Percentiles rank a stretch among this genome's conserved stretches.
phyloP scores from a whole-genome alignment of 371 early-diverging fungal species.

The Nematocida ironsii region DNA sequence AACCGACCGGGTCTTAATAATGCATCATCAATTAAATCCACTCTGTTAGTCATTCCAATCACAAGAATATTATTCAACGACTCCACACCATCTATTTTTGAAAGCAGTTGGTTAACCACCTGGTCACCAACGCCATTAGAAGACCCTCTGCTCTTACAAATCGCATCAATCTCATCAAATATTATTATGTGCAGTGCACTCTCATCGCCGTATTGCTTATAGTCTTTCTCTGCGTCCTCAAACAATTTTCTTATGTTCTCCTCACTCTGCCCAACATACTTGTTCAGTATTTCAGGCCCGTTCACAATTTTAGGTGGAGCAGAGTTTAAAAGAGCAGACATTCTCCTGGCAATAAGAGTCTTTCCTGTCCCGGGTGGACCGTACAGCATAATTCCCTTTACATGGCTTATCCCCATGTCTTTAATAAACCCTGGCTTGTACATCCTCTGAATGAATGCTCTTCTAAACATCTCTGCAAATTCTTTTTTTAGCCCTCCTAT shows the following conservation, averaged over 20 bases:
- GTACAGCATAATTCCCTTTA: conserved; percentile 78
- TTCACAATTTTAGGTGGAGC: conserved; percentile 91
- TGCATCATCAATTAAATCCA: conserved; percentile 70
- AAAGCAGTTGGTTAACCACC: conserved; percentile 93
- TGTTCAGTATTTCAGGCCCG: conserved; percentile 94
- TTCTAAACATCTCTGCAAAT: conserved; percentile 90
- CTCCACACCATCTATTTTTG: conserved; percentile 75
- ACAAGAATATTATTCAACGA: conserved; percentile 70
- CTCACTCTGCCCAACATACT: conserved; percentile 97
- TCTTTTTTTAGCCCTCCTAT: conserved; percentile 97
- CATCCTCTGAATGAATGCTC: conserved; percentile 97
- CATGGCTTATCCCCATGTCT: conserved; percentile 91
- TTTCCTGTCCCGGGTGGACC: conserved; percentile 98
- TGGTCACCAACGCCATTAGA: conserved; percentile 94
- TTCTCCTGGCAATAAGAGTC: conserved; percentile 95
- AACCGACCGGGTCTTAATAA: conserved; percentile 72
- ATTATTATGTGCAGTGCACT: conserved; percentile 92
- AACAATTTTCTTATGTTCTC: conserved; percentile 96
- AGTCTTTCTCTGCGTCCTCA: conserved; percentile 87
- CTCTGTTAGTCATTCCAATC: conserved; percentile 71
- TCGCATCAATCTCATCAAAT: conserved; percentile 98
- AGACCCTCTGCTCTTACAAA: conserved; percentile 93
- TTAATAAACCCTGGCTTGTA: conserved; percentile 90
- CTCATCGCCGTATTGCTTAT: conserved; percentile 86
- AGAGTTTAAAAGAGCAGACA: conserved; percentile 93